Evolutionary conservation across 1,139 yeast genomes (phyloP).

Genomic region (Taiozyma sp.): DNA sequence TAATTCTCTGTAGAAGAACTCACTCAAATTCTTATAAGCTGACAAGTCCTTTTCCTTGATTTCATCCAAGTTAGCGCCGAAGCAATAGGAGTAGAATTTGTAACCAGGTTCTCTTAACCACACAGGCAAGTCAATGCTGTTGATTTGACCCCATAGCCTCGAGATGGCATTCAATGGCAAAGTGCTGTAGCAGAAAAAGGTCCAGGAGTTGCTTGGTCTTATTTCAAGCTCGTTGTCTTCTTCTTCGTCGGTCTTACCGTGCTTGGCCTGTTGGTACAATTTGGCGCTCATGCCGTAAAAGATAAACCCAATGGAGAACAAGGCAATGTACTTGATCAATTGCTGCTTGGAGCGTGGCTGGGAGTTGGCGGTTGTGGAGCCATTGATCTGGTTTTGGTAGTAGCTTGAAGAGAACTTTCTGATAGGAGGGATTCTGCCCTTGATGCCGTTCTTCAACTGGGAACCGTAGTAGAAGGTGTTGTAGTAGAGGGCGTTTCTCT

Average conservation of each 20-base stretch:
- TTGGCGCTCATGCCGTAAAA: constrained; percentile 63
- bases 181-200: constrained; percentile 82
- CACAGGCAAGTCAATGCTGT: constrained; percentile 76
- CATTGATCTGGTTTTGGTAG: constrained; percentile 26
- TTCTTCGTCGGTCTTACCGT: constrained; percentile 14
- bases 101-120: constrained; percentile 88
- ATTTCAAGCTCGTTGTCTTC: constrained; percentile 38
- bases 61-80: constrained; percentile 89
- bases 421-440: constrained; percentile 23
- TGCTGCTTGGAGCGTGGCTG: constrained; percentile 40
- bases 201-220: constrained; percentile 73
- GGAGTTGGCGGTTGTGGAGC: constrained; percentile 22
- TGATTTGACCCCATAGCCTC: constrained; percentile 90
- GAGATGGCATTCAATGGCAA: constrained; percentile 90
- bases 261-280: constrained; percentile 33
- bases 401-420: constrained; percentile 21
- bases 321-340: constrained; percentile 65
- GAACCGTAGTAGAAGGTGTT: constrained; percentile 36
- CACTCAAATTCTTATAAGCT: constrained; percentile 75
- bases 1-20: constrained; percentile 84
- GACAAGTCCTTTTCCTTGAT: constrained; percentile 79
- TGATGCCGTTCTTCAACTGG: constrained; percentile 25
- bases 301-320: constrained; percentile 59
- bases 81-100: constrained; percentile 68
- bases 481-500: constrained; percentile 53